These are phyloP conservation scores for Aspergillus clavatus DNA, from an alignment of 2,329 filamentous ascomycete genomes.

Conservation along the genomic window DNA sequence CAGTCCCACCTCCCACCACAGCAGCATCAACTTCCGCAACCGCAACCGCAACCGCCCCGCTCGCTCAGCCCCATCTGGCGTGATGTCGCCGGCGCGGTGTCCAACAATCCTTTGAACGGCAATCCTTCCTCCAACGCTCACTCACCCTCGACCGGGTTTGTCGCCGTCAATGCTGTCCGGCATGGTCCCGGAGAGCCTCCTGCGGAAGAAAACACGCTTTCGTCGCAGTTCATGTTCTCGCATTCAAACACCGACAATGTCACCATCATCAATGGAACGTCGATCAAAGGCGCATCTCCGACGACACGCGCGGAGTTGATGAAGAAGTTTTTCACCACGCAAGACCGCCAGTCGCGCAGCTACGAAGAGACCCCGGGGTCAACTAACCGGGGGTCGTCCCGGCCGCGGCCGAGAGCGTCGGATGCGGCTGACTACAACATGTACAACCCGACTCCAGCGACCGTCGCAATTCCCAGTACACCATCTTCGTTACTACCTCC, in stretches of 20 bases:
- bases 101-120: slow-evolving; percentile 20
- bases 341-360: slow-evolving; percentile 48
- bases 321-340: slow-evolving; percentile 58
- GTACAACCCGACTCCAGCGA: slow-evolving; percentile 39
- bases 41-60: slow-evolving; percentile 22
- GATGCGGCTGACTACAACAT: slow-evolving; percentile 37
- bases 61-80: slow-evolving; percentile 36
- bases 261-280: slow-evolving; percentile 46
- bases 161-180: slow-evolving; percentile 54
- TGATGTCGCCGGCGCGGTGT: slow-evolving; percentile 29
- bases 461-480: slow-evolving; percentile 53
- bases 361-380: slow-evolving; percentile 28
- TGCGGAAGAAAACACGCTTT: slow-evolving; percentile 27
- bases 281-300: slow-evolving; percentile 51
- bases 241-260: slow-evolving; percentile 43
- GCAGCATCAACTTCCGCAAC: not conserved
- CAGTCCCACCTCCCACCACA: slow-evolving; percentile 23
- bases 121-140: slow-evolving; percentile 31
- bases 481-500: slow-evolving; percentile 50
- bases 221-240: slow-evolving; percentile 38
- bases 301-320: slow-evolving; percentile 56
- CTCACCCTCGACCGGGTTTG: slow-evolving; percentile 51
- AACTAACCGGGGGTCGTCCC: slow-evolving; percentile 24
- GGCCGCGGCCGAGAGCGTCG: slow-evolving; percentile 29
- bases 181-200: slow-evolving; percentile 34